These are phyloP conservation scores for Keithomyces neogunnii DNA, from an alignment of 2,329 filamentous ascomycete species.

Conservation along the genomic window DNA sequence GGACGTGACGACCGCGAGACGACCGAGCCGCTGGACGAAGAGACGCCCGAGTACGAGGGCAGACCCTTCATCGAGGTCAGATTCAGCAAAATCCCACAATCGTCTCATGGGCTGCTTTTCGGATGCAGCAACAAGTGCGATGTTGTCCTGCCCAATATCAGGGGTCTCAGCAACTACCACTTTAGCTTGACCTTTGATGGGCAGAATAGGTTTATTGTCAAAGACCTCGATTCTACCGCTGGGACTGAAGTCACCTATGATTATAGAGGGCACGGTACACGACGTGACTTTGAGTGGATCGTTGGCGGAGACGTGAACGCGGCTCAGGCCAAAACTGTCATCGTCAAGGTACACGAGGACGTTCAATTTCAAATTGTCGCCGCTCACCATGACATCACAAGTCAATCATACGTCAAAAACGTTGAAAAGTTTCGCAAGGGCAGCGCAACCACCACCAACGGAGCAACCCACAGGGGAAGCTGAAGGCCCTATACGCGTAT, in stretches of 20 bases:
- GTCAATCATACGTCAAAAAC: constrained; percentile 11
- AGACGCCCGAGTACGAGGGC: not conserved
- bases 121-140: constrained; percentile 10
- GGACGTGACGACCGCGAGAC: constrained; percentile 4
- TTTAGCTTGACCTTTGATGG: constrained; percentile 15
- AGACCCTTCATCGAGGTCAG: constrained; percentile 7
- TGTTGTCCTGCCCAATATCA: constrained; percentile 7
- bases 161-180: constrained; percentile 8
- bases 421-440: constrained; percentile 13
- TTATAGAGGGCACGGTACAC: constrained; percentile 8
- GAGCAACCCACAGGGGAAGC: constrained; percentile 6
- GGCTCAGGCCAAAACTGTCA: constrained; percentile 2
- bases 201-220: constrained; percentile 9
- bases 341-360: constrained; percentile 4
- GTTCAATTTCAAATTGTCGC: constrained; percentile 9
- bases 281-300: constrained; percentile 16
- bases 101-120: constrained; percentile 10
- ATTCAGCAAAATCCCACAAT: constrained; percentile 11
- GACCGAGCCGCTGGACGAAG: constrained; percentile 2
- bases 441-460: constrained; percentile 3
- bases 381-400: constrained; percentile 6
- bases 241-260: constrained; percentile 18
- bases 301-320: constrained; percentile 10
- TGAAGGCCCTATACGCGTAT: constrained; percentile 8
- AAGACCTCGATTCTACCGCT: constrained; percentile 11